Base-by-base conservation (phyloP, 2,329 filamentous ascomycete species). In the Allantophomopsis lycopodina region DNA sequence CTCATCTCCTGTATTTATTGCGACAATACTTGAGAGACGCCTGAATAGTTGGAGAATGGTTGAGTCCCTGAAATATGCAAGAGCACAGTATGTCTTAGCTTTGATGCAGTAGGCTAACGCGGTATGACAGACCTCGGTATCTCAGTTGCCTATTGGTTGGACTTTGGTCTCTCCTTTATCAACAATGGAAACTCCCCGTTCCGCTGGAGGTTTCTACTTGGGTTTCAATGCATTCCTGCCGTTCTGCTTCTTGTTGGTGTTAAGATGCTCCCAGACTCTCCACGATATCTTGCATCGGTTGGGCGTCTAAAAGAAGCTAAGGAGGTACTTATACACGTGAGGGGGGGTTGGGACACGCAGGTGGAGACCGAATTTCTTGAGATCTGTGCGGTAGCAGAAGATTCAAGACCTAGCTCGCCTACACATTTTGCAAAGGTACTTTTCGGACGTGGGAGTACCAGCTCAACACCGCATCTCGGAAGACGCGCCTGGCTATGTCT, bases 211-310 rank as follows among this genome's bases (percentile, higher is more conserved):
- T 54, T 57, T 39, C 50, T 50, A 12, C 44, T 57, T 16, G 55
- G 48, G 10, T 53, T 55, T 37, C 53, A 54, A 51, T 43, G 56
- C 40, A 44, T 66, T 10, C 64, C 64, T 3, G 58, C 62, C 3
- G 45, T 67, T 12, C 39, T 66, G 11, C 54, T 67, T 11, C 47
- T 61, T 14, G 42, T 45, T 12, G 59, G 56, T 13, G 50, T 66
- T 32, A 58, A 56, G 30, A 49, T 68, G 37, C 50, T 69, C 17
- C 66, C 65, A 13, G 65, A 68, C 41, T 63, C 60, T 14, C 65
- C 65, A 30, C 42, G 44, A n/a, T 46, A 42, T 28, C 36, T 43
- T 14, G 43, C 40, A 12, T 45, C 40, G 20, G 41, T 45, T 7
- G 44, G 42, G 10, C 36, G 37, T 6, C 17, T 41, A 7, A 31